Conservation (phyloP, 2,329 filamentous ascomycete species). For the Aspergillus fijiensis region DNA sequence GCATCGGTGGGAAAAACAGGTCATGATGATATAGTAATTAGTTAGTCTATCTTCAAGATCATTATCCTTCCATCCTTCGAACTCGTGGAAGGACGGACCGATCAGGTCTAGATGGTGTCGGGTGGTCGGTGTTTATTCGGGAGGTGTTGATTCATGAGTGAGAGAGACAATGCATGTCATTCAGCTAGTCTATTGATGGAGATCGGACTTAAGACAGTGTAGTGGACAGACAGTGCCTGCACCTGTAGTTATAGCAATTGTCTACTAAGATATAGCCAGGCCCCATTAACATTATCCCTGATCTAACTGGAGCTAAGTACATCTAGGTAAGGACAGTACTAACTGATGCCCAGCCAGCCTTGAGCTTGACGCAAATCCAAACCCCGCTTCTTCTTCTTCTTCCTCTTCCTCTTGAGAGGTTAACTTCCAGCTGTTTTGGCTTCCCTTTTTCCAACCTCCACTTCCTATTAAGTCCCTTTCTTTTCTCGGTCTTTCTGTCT, state of each 20-base stretch:
- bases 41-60: not conserved
- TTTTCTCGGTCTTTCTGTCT: not conserved
- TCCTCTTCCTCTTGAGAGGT: not conserved
- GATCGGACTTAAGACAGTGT: too few relatives aligned
- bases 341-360: not conserved
- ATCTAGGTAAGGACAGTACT: not conserved
- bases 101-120: not conserved
- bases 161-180: not conserved
- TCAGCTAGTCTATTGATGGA: too few relatives aligned
- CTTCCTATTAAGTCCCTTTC: not conserved
- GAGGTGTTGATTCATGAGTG: not conserved
- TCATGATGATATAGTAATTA: slow-evolving; percentile 1
- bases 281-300: not conserved
- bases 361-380: slow-evolving; percentile 3
- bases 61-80: too few relatives aligned
- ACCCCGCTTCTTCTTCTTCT: slow-evolving; percentile 5
- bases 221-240: not conserved
- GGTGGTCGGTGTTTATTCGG: not conserved
- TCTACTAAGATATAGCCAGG: not conserved
- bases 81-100: too few relatives aligned
- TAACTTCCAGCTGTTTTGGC: slow-evolving; percentile 2
- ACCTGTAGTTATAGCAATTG: not conserved
- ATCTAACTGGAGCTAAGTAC: slow-evolving; percentile 7
- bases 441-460: not conserved
- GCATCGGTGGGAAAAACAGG: not conserved